Base-by-base conservation (phyloP, 257 asterid genomes). In the Henckelia pumila region DNA sequence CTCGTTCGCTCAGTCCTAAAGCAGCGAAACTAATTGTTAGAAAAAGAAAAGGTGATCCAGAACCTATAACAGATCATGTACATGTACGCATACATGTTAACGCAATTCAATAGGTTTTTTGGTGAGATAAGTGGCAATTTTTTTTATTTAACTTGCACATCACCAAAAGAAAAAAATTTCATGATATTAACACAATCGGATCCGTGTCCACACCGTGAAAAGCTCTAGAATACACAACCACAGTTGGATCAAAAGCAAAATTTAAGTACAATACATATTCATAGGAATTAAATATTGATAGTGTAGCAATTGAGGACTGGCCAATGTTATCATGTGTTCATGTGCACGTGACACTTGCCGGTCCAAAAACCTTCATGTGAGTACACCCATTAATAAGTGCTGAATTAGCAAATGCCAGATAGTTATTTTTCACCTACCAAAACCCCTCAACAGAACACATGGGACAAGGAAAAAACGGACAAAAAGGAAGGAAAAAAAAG, bases 1-100 rank as follows among this genome's bases (percentile, higher is more conserved):
- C 82, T 93, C 28, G 99, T 93, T 75, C 84, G 80, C 74, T 85
- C 95, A 76, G 80, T 93, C 95, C 99, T 93, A 67, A 47, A 79
- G 69, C 33, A 81, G 62, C 50, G 56, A 77, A 72, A 74, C 69
- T 73, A 69, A 47, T 56, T 24, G 69, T 52, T 61, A 73, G 76
- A 75, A 61, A 29, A 53, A n/a, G 49, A 68, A 65, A 71, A 67
- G 62, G 67, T 75, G 24, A 60, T 47, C 59, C 44, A 70, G 37
- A 63, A 60, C 40, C 47, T 53, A 21, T 40, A 69, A 60, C 24
- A 63, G 23, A 24, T 64, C n/a, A 40, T 55, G 33, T 35, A 61
- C 16, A 47, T 63, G 63, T 56, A 69, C 58, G 37, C 64, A 32
- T 26, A 35, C 2, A 26, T 19, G 19, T 13, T 22, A 33, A 50